Evolutionary conservation across 2,329 filamentous ascomycete species (phyloP).

Genomic region (Onygenales sp.): DNA sequence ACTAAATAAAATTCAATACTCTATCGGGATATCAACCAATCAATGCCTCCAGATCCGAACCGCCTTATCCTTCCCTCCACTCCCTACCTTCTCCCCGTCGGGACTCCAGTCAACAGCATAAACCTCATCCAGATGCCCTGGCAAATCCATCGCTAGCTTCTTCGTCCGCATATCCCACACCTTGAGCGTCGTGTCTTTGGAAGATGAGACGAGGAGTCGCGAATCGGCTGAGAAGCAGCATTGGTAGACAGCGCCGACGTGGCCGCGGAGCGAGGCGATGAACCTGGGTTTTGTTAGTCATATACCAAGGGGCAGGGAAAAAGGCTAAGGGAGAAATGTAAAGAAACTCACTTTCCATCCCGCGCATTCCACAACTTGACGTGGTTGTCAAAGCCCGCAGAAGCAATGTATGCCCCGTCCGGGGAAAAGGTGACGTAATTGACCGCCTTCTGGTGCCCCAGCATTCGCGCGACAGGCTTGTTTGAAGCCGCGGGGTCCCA

Average conservation of each 20-base stretch:
- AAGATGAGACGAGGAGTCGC: constrained; percentile 74
- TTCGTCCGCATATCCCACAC: constrained; percentile 85
- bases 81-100: constrained; percentile 79
- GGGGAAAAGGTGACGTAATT: constrained; percentile 94
- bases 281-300: constrained; percentile 46
- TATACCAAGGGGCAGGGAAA: constrained; percentile 3
- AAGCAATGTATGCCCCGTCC: constrained; percentile 79
- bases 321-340: constrained; percentile 3
- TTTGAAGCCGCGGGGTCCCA: constrained; percentile 74
- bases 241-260: constrained; percentile 87
- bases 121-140: constrained; percentile 85
- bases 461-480: constrained; percentile 77
- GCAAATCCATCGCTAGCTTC: constrained; percentile 73
- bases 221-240: constrained; percentile 89
- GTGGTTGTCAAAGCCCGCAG: constrained; percentile 85
- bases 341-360: constrained; percentile 46
- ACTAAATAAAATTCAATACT: no score
- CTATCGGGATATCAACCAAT: constrained; percentile 1
- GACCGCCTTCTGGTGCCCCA: constrained; percentile 95
- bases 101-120: constrained; percentile 93
- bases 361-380: constrained; percentile 83
- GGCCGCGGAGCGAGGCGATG: constrained; percentile 76
- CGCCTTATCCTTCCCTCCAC: constrained; percentile 84
- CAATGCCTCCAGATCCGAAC: constrained; percentile 57
- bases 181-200: constrained; percentile 88